Evolutionary conservation across 176 grass and related monocot genomes (phyloP).

Genomic region (Aegilops longissima): DNA sequence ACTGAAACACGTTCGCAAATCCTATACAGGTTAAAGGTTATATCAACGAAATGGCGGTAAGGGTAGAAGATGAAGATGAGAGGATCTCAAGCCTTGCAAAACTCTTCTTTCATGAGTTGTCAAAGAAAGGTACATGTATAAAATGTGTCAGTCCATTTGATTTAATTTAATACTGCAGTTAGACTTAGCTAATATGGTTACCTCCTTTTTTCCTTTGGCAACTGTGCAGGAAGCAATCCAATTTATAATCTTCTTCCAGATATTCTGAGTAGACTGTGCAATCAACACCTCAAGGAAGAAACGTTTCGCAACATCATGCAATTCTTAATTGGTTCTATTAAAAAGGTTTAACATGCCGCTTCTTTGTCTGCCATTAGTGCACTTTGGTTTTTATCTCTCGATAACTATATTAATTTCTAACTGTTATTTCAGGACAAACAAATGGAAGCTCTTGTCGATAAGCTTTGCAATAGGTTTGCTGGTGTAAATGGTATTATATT

Average conservation of each 20-base stretch:
- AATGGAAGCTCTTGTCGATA: constrained; percentile 99
- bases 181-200: constrained; percentile 38
- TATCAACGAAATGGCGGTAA: constrained; percentile 95
- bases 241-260: constrained; percentile 99
- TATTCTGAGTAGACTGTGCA: constrained; percentile 87
- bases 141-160: neutral
- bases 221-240: constrained; percentile 87
- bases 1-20: constrained; percentile 18
- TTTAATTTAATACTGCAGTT: neutral
- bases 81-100: constrained; percentile 94
- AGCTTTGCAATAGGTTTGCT: constrained; percentile 95
- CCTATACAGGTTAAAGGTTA: constrained; percentile 81
- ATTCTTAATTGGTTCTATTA: constrained; percentile 88
- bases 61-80: constrained; percentile 83
- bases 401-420: constrained; percentile 12
- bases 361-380: neutral
- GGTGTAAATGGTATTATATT: constrained; percentile 74
- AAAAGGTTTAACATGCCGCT: constrained; percentile 56
- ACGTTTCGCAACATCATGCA: constrained; percentile 89
- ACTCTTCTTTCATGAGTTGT: constrained; percentile 98
- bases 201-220: constrained; percentile 8
- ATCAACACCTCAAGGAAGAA: constrained; percentile 82
- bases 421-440: constrained; percentile 77
- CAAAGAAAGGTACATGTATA: constrained; percentile 79
- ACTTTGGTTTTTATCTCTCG: constrained; percentile 11